phyloP scores from a whole-genome alignment of 148 eudicot species.

The Beta vulgaris region DNA sequence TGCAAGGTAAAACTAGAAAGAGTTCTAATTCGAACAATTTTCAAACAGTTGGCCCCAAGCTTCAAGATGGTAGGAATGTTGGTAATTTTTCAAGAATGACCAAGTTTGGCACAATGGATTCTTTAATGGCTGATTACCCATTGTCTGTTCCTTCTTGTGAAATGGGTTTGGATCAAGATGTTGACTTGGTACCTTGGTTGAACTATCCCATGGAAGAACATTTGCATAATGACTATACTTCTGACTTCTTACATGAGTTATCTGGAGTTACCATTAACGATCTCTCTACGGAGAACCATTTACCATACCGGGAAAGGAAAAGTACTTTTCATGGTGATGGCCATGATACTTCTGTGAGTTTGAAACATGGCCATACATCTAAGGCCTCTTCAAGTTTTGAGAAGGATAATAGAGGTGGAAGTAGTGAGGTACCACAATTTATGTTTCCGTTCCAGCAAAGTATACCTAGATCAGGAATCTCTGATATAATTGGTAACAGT shows the following conservation, averaged over 20 bases:
- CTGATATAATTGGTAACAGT: constrained; percentile 36
- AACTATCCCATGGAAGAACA: constrained; percentile 49
- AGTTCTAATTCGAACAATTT: constrained; percentile 31
- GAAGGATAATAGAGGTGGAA: constrained; percentile 29
- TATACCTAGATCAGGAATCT: constrained; percentile 45
- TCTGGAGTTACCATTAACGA: constrained; percentile 60
- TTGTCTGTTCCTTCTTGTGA: constrained; percentile 49
- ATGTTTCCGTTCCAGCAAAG: constrained; percentile 32
- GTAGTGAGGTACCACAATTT: constrained; percentile 38
- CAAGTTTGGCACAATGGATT: constrained; percentile 44
- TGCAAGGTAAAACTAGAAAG: constrained; percentile 49
- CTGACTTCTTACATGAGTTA: constrained; percentile 65
- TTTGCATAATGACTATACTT: constrained; percentile 48
- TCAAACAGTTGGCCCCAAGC: constrained; percentile 35
- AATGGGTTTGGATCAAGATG: constrained; percentile 49
- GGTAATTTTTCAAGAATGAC: constrained; percentile 29
- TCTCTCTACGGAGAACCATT: constrained; percentile 34
- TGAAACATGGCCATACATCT: constrained; percentile 29
- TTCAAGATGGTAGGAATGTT: constrained; percentile 38
- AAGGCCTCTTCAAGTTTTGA: constrained; percentile 36
- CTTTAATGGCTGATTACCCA: constrained; percentile 39
- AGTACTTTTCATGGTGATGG: constrained; percentile 30
- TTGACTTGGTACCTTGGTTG: constrained; percentile 72
- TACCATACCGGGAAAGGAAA: constrained; percentile 37
- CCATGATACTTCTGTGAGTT: constrained; percentile 22